Conservation (phyloP, 2,329 filamentous ascomycete species). For the Zymoseptoria ardabiliae region DNA sequence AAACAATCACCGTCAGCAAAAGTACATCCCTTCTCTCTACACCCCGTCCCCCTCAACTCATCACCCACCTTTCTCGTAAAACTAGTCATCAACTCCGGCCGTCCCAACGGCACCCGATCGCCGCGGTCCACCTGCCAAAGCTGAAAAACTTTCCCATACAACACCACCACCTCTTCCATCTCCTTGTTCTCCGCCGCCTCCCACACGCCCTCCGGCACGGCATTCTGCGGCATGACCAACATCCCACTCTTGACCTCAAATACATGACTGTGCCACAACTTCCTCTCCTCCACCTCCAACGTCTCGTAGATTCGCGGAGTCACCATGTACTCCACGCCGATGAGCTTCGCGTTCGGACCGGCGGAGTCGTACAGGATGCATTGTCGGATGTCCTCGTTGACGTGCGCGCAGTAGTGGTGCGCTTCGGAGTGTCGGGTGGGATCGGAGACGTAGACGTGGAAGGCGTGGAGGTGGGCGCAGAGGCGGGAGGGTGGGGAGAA, state of each 20-base stretch:
- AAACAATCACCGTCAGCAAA: conserved; percentile 51
- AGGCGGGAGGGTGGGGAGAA: conserved; percentile 66
- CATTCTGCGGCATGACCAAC: conserved; percentile 65
- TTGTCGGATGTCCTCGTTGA: conserved; percentile 72
- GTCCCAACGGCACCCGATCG: conserved; percentile 54
- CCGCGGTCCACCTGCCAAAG: conserved; percentile 79
- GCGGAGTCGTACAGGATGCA: conserved; percentile 77
- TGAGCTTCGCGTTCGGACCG: conserved; percentile 59
- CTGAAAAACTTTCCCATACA: conserved; percentile 82
- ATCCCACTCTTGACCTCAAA: conserved; percentile 73
- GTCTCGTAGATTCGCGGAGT: conserved; percentile 59
- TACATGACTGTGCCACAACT: conserved; percentile 70
- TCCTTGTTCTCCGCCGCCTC: conserved; percentile 69
- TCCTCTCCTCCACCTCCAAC: conserved; percentile 59
- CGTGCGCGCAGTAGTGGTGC: conserved; percentile 77
- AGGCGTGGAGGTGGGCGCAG: conserved; percentile 80
- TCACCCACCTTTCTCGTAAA: conserved; percentile 38
- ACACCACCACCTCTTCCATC: conserved; percentile 65
- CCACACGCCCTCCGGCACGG: conserved; percentile 57
- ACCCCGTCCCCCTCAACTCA: not conserved
- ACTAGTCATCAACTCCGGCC: conserved; percentile 58
- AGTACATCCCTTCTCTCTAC: not conserved
- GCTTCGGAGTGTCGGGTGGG: conserved; percentile 62
- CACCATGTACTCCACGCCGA: conserved; percentile 87
- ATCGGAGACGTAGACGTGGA: conserved; percentile 73